phyloP scores from a whole-genome alignment of 768 basidiomycete genomes.

The Mycena rosella region DNA sequence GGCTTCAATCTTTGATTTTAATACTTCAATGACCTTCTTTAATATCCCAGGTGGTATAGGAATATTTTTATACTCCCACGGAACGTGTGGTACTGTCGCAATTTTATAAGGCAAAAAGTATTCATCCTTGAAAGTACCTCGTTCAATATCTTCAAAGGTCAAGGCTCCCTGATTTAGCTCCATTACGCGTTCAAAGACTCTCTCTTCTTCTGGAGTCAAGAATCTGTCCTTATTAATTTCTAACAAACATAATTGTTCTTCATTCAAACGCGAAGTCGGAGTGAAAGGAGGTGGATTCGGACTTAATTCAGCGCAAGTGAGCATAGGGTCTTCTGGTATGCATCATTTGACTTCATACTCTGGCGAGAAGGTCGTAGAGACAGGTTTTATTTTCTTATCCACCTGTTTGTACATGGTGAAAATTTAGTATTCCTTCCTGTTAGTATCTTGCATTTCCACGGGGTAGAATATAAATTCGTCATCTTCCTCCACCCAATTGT shows the following conservation, averaged over 20 bases:
- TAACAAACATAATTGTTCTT: background rate
- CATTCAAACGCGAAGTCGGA: background rate
- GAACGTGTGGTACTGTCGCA: conserved; percentile 29
- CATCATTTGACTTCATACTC: background rate
- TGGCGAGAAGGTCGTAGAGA: background rate
- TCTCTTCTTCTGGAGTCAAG: background rate
- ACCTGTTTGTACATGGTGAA: background rate
- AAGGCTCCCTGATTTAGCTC: conserved; percentile 1
- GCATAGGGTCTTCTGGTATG: conserved; percentile 1
- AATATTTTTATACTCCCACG: conserved; percentile 37
- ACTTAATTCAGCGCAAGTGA: background rate
- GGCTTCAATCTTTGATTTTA: background rate
- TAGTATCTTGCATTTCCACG: background rate
- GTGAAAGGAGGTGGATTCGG: background rate
- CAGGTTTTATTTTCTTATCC: background rate
- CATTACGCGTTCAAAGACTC: background rate
- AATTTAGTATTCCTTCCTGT: background rate
- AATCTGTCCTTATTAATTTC: background rate
- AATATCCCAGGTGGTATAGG: conserved; percentile 43
- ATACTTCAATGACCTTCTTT: conserved; percentile 35
- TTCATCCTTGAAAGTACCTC: conserved; percentile 8
- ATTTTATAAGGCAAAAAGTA: background rate
- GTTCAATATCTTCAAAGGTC: background rate
- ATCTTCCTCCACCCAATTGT: background rate
- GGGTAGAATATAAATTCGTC: background rate